phyloP scores from a whole-genome alignment of 2,329 filamentous ascomycete genomes.

The Fusarium nanum region DNA sequence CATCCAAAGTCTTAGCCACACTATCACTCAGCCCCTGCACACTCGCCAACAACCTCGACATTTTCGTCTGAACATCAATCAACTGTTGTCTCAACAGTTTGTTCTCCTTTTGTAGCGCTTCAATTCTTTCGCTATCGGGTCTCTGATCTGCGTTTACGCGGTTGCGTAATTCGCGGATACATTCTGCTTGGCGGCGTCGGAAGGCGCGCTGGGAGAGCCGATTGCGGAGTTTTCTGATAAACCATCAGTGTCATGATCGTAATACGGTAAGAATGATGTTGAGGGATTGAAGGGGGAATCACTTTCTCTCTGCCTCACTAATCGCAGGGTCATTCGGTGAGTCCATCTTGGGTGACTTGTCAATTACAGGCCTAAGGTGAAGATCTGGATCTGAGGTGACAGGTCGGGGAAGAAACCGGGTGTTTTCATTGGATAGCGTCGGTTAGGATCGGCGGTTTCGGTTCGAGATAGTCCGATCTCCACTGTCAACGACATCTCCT shows the following conservation, averaged over 20 bases:
- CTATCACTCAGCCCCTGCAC: constrained; percentile 44
- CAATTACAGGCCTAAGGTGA: not conserved
- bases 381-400: not conserved
- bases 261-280: too few relatives aligned
- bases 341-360: not conserved
- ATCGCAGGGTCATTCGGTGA: not conserved
- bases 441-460: not conserved
- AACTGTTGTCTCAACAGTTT: constrained; percentile 43
- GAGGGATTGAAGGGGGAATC: too few relatives aligned
- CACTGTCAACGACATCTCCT: not conserved
- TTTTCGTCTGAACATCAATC: constrained; percentile 46
- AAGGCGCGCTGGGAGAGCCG: constrained; percentile 50
- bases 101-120: constrained; percentile 45
- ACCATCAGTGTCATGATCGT: not conserved
- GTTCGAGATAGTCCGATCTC: not conserved
- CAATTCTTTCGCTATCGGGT: constrained; percentile 41
- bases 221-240: constrained; percentile 48
- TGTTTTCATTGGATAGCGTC: not conserved
- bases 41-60: constrained; percentile 42
- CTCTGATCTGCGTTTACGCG: constrained; percentile 40
- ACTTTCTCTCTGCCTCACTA: not conserved
- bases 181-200: constrained; percentile 48
- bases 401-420: not conserved
- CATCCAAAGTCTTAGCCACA: constrained; percentile 44
- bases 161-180: constrained; percentile 43